Percentiles rank a stretch among this genome's conserved stretches.
Evolutionary conservation across 1,284 basidiomycete species (phyloP).

Genomic region (Puccinia triticina): DNA sequence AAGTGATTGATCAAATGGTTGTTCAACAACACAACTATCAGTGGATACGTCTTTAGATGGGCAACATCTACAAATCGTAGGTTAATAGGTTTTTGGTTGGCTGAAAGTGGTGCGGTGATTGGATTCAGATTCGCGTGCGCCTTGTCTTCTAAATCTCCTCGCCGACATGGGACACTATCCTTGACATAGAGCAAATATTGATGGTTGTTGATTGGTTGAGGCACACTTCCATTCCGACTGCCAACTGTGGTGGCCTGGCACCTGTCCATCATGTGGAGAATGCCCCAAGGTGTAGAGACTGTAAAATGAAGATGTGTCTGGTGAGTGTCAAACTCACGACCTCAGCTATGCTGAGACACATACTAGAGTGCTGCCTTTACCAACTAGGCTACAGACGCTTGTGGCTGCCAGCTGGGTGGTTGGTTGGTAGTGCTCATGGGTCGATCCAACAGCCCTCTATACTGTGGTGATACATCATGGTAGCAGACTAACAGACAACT

Average conservation of each 20-base stretch:
- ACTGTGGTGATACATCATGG: no score
- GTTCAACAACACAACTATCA: not conserved
- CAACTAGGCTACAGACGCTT: no score
- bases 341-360: no score
- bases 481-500: no score
- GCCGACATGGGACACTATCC: not conserved
- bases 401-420: no score
- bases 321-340: no score
- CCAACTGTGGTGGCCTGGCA: not conserved
- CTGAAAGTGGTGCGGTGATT: not conserved
- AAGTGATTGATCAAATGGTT: slow-evolving; percentile 20
- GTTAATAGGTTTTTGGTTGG: slow-evolving; percentile 7
- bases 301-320: no score
- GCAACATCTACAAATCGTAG: not conserved
- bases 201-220: slow-evolving; percentile 3
- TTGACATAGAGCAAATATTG: slow-evolving; percentile 10
- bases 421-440: no score
- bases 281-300: no score
- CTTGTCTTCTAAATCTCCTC: not conserved
- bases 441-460: no score
- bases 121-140: not conserved
- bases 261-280: not conserved
- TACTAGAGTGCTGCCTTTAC: no score
- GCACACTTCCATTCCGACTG: slow-evolving; percentile 8
- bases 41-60: not conserved